Base-by-base conservation (phyloP, 2,329 filamentous ascomycete species). In the Hymenoscyphus infarciens region DNA sequence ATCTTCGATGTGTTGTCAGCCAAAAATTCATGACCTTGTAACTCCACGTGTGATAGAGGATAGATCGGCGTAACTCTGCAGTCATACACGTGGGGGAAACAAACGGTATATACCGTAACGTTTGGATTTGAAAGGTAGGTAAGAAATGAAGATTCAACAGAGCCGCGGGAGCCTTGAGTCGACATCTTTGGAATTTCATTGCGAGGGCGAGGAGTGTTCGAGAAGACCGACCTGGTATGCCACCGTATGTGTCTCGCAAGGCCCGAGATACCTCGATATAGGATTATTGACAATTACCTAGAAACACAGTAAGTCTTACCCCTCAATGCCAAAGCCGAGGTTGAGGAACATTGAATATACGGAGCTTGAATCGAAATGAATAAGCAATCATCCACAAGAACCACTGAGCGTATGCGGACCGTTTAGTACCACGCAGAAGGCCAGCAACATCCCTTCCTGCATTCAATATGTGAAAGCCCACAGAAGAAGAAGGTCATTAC, bases 1-100 rank as follows among this genome's bases (percentile, higher is more conserved):
- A 38, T 16, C 35, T 38, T 38, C 35, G 35, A 15, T 2, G 11
- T 38, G 13, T 38, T 38, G 35, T 38, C 1, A 38, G 13, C 35
- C 11, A 38, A 38, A 38, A 16, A 38, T 52, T 25, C 45, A 38
- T 38, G 45, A 25, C 45, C 45, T 52, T 13, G 35, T 33, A 22
- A 15, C 15, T 22, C 54, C 54, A 56, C 54, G 54, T 56, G 54
- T 38, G 33, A 33, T 56, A 33, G 31, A 56, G n/a, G 31, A 38
- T 56, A 33, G 54, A 56, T 56, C 54, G n/a, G 38, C 54, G 45
- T 25, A 52, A 52, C 45, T 52, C 19, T 52, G 45, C 45, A 52
- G 45, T 38, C 19, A 52, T 11, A 22, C 45, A 52, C 45, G 45
- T 52, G 45, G 45, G n/a, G 22, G 19, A 52, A 52, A 52, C 8